These are phyloP conservation scores for Cryphonectria japonica DNA, from an alignment of 2,329 filamentous ascomycete species.

Conservation along the genomic window DNA sequence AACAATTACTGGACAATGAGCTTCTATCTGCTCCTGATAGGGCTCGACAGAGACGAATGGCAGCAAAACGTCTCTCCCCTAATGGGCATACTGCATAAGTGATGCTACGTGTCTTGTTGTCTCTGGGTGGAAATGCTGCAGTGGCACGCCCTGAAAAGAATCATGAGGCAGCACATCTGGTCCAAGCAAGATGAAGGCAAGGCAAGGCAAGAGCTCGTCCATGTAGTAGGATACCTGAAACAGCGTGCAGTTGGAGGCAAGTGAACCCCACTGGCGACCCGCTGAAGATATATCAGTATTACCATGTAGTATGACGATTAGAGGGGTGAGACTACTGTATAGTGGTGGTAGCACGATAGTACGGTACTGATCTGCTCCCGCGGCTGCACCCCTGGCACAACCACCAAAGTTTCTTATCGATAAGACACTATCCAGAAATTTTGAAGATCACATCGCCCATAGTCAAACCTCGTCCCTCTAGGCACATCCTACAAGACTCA, in stretches of 20 bases:
- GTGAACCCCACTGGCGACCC: neutral
- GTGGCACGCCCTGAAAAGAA: neutral
- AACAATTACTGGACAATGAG: no score
- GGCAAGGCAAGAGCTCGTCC: neutral
- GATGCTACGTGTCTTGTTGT: neutral
- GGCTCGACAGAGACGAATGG: neutral
- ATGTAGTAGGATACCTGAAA: no score
- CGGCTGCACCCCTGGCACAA: neutral
- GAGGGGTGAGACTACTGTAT: neutral
- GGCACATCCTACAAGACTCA: neutral
- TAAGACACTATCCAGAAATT: slow-evolving; percentile 28
- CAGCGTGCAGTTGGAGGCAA: neutral
- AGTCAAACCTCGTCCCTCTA: neutral
- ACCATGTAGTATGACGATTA: neutral
- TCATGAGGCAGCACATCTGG: neutral
- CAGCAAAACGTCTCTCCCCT: neutral
- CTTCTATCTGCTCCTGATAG: neutral
- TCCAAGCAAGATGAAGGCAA: neutral
- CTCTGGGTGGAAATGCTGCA: neutral
- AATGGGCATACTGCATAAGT: neutral
- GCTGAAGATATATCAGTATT: neutral
- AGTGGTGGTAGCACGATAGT: neutral
- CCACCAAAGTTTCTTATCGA: slow-evolving; percentile 22
- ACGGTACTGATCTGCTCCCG: neutral
- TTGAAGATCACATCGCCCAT: slow-evolving; percentile 7